phyloP scores from a whole-genome alignment of 2,329 filamentous ascomycete species.

The Cladosporium sp. region DNA sequence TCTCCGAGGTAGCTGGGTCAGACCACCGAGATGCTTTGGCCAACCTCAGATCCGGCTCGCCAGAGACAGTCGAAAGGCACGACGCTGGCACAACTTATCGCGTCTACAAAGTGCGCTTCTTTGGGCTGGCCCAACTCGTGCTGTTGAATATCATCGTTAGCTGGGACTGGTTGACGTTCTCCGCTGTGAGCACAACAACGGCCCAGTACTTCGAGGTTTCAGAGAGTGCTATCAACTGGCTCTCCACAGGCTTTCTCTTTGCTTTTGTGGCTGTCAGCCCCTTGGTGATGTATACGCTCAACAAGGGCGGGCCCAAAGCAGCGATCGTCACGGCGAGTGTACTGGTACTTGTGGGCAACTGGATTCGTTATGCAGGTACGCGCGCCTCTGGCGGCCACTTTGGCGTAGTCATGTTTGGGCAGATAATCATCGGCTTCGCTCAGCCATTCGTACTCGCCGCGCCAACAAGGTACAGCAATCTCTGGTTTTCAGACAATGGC shows the following conservation, averaged over 20 bases:
- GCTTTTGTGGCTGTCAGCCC: constrained; percentile 73
- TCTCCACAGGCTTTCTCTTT: constrained; percentile 83
- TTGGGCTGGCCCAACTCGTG: constrained; percentile 77
- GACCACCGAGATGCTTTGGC: not conserved
- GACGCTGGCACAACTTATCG: constrained; percentile 26
- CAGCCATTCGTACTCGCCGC: constrained; percentile 91
- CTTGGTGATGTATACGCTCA: constrained; percentile 68
- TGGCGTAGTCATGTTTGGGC: constrained; percentile 79
- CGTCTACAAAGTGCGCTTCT: constrained; percentile 83
- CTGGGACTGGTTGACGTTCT: constrained; percentile 96
- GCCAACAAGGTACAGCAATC: constrained; percentile 83
- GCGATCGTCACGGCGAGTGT: constrained; percentile 70
- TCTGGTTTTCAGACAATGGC: constrained; percentile 87
- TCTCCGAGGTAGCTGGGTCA: not conserved
- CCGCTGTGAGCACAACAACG: constrained; percentile 71
- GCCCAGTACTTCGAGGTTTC: constrained; percentile 71
- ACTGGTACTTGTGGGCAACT: constrained; percentile 78
- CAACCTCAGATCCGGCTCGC: not conserved
- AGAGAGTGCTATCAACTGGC: constrained; percentile 83
- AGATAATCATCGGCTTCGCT: constrained; percentile 81
- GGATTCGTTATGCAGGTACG: constrained; percentile 55
- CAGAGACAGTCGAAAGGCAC: not conserved
- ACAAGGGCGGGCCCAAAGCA: constrained; percentile 69
- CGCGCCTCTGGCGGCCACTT: constrained; percentile 44
- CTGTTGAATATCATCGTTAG: constrained; percentile 89